A percentile compares a stretch with the other conserved stretches of the same genome.
Conservation (phyloP, 345 rosid species). For the Carallia brachiata region DNA sequence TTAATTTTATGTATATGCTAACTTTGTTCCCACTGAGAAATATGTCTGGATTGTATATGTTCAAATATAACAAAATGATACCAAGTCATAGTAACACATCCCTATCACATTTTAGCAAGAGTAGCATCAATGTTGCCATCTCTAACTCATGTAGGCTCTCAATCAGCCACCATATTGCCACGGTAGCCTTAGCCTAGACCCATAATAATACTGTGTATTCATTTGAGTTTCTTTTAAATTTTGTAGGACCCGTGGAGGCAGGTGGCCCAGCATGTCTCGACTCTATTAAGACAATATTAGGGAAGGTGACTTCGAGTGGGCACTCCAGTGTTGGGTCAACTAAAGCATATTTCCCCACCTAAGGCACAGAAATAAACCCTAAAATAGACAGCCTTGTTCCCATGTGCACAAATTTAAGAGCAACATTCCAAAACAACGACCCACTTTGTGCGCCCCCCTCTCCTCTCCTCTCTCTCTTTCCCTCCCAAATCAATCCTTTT, state of each 20-base stretch:
- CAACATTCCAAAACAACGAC: conserved; percentile 59
- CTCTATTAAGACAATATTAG: conserved; percentile 67
- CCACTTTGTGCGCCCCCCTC: conserved; percentile 25
- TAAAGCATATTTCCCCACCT: conserved; percentile 62
- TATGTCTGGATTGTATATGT: too few species aligned
- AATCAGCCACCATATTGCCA: conserved; percentile 3
- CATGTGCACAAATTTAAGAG: conserved; percentile 76
- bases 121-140: too few species aligned
- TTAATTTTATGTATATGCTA: too few species aligned
- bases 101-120: neutral
- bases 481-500: conserved; percentile 37
- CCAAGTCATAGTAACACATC: neutral
- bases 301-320: conserved; percentile 45
- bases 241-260: conserved; percentile 36
- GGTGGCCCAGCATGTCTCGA: conserved; percentile 58
- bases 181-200: too few species aligned
- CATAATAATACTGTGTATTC: neutral
- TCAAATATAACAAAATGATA: neutral
- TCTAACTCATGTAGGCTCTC: neutral
- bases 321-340: conserved; percentile 52
- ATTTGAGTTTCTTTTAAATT: conserved; percentile 18
- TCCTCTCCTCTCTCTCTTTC: neutral
- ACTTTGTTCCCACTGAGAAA: too few species aligned
- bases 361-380: conserved; percentile 45
- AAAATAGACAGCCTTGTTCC: conserved; percentile 70